Base-by-base conservation (phyloP, 257 asterid species). In the Ajuga chamaepitys region DNA sequence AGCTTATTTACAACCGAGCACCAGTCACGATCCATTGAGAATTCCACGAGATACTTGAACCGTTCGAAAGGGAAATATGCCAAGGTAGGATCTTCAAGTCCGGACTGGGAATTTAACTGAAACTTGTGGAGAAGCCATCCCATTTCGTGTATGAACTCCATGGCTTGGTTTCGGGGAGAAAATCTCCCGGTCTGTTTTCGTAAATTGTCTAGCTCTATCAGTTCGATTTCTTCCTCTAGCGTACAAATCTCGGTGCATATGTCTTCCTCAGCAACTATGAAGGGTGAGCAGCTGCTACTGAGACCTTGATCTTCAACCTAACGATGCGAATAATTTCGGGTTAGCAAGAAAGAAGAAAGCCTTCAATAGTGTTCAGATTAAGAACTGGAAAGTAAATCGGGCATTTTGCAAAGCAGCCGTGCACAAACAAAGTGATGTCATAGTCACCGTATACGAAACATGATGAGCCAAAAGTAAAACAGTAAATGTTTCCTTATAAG, bases 71-170 rank as follows among this genome's bases (percentile, higher is more conserved):
- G 77, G 61, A 82, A 82, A 53, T 45, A 34, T 44, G 16, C 67
- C 16, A 72, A 41, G 65, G 67, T 70, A 54, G 77, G 75, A 73
- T 78, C 86, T 67, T 52, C 69, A 17, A 62, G 74, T 57, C 60
- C 84, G 28, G 61, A 55, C 71, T 74, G 80, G 45, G 88, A 76
- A 54, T 61, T 83, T 42, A 66, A 74, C 24, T 78, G 75, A 67
- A 71, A 77, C 70, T 84, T 85, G 44, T 79, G 92, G 71, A 85
- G 85, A 69, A 87, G 86, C 95, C 92, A 85, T 54, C 95, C 95
- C 83, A 87, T 72, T 81, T 87, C 95, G 66, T 85, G 88, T 56
- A 87, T 73, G 64, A 87, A 87, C 51, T 87, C 85, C 81, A 85
- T 64, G 48, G 88, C 86, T 70, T 68, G 79, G 69, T 72, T 70